These are phyloP conservation scores for Fraxinus xanthoxyloides DNA, from an alignment of 305 asterid species.

Conservation along the genomic window DNA sequence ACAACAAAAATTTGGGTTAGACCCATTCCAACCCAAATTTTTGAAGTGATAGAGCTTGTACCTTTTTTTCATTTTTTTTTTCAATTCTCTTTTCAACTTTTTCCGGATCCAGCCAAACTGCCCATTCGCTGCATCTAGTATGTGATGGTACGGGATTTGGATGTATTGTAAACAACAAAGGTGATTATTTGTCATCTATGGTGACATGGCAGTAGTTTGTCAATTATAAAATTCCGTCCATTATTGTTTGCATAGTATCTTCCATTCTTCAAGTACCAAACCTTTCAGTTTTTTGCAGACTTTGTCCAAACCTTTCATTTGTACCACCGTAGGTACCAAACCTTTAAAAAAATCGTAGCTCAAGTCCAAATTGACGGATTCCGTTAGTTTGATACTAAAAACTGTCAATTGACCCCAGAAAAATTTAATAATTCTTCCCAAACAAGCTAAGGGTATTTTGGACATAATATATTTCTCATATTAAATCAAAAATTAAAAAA, in stretches of 20 bases:
- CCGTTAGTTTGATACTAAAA: no score
- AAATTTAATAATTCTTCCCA: no score
- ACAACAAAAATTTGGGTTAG: background rate
- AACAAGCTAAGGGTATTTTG: no score
- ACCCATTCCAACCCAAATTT: background rate
- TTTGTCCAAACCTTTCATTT: no score
- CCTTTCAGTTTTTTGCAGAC: no score
- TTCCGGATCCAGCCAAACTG: background rate
- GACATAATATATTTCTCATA: no score
- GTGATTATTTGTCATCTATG: background rate
- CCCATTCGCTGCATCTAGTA: background rate
- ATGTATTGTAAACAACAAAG: background rate
- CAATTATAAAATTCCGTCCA: background rate
- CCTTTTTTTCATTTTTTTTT: background rate
- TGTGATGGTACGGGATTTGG: background rate
- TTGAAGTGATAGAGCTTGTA: background rate
- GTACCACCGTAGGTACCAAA: no score
- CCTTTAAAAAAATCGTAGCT: no score
- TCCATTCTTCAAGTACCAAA: background rate
- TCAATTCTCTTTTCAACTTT: background rate
- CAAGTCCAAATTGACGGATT: no score
- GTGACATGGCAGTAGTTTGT: background rate
- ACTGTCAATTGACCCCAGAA: no score
- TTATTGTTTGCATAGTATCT: background rate
- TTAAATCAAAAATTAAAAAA: no score